Base-by-base conservation (phyloP, 306 rosid genomes). In the Acacia confusa region DNA sequence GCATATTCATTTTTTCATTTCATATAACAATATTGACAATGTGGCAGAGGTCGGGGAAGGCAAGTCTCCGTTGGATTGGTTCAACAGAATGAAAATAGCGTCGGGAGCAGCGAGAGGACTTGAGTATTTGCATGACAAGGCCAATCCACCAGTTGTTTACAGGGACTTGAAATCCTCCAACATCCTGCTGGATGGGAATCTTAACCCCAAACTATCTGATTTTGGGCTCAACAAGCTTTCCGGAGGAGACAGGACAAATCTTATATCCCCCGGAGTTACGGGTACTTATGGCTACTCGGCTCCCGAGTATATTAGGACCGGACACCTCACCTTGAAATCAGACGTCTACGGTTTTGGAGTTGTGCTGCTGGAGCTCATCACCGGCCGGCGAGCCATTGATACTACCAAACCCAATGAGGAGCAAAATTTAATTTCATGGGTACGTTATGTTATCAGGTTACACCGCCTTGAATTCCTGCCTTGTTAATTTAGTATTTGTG, bases 351-450 rank as follows among this genome's bases (percentile, higher is more conserved):
- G 98, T 66, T 95, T 86, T 19, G 98, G 99, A 72, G 97, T 95
- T 32, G 83, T 93, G 44, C 78, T 95, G 67, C 86, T 95, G 1
- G 99, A 95, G 82, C 94, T 95, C 85, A 89, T 95, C 16, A 90
- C 98, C 3, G 99, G 99, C 45, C 84, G 99, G 65, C 88, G 94
- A 85, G 96, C 91, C 73, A 43, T 95, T 30, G 99, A 95, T 61
- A 93, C 97, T 24, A 85, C 92, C 20, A 92, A 77, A 47, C 86
- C 97, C 41, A 84, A 87, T 50, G 85, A 90, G 9, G 98, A 95
- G 87, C 99, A 95, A 80, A 95, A 95, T 76, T 83, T 95, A 14
- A 96, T 95, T 81, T 22, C 94, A 85, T 95, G 99, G 99, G 99
- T 95, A 89, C 50, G 57, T 3, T 43, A 50, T 47, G 27, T 64